These are phyloP conservation scores for Malus orientalis DNA, from an alignment of 306 rosid genomes.

Conservation along the genomic window DNA sequence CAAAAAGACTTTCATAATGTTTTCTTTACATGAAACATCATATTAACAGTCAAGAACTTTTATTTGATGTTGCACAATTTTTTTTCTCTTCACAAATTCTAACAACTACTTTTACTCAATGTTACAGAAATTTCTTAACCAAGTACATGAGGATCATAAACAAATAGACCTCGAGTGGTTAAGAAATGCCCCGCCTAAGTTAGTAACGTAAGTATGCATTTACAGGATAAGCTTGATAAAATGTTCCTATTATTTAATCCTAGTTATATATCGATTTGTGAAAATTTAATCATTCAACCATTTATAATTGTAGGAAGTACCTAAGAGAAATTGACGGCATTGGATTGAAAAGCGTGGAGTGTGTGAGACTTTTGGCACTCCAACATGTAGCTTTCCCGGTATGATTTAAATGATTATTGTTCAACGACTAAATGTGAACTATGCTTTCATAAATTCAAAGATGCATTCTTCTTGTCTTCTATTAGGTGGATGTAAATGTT, in stretches of 20 bases:
- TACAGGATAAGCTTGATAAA: neutral
- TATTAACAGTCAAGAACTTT: neutral
- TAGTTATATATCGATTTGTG: neutral
- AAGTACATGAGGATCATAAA: conserved; percentile 27
- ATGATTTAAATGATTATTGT: conserved; percentile 1
- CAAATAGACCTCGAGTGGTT: conserved; percentile 64
- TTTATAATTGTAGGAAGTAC: conserved; percentile 36
- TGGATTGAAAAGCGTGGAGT: conserved; percentile 77
- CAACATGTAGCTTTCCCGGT: conserved; percentile 64
- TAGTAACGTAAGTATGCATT: conserved; percentile 27
- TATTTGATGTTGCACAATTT: neutral
- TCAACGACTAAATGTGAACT: neutral
- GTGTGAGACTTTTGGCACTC: conserved; percentile 62
- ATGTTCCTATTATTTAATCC: neutral
- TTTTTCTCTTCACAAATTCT: neutral
- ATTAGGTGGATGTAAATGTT: conserved; percentile 78
- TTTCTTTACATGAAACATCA: neutral
- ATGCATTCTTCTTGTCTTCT: neutral
- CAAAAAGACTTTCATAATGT: neutral
- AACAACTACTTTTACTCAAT: neutral
- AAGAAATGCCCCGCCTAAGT: conserved; percentile 41
- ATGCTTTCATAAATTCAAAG: neutral
- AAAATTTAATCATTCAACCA: neutral
- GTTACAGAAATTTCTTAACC: conserved; percentile 44
- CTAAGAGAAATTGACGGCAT: conserved; percentile 42